Base-by-base conservation (phyloP, 2,329 filamentous ascomycete species). In the Fusarium temperatum region DNA sequence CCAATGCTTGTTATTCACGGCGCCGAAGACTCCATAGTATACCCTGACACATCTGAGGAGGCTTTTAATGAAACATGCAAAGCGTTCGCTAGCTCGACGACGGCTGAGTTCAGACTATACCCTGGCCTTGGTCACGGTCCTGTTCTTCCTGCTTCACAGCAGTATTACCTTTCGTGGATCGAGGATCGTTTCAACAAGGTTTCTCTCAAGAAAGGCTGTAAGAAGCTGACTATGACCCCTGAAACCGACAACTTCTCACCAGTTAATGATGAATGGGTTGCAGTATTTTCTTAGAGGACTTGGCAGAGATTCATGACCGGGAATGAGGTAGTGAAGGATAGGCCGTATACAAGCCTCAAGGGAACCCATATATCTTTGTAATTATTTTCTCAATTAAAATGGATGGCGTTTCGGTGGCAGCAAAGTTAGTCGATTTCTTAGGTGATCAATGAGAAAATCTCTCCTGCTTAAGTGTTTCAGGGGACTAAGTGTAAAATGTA, bases 1-100 rank as follows among this genome's bases (percentile, higher is more conserved):
- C 77, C 77, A 0, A 56, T 78, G 45, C 63, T 78, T 11, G 72
- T 78, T 10, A 66, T 78, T 18, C 77, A 78, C 47, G 77, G 76
- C 10, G 51, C 44, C 5, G 60, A 59, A 8, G 76, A 77, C 48
- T 47, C 63, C 5, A 20, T 77, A 5, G 77, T 77, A 6, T 63
- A 63, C 2, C 57, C 57, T 3, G 42, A n/a, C 2, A 38, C 65
- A 17, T 70, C 63, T 2, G 56, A 65, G 45, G 50, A 63, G 35
- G 67, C 68, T 41, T 76, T 75, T 4, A 36, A 75, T 30, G 47
- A 44, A 1, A 76, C 74, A 7, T 76, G 74, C 36, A 15, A 41
- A 9, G 44, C 5, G 17, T 74, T 66, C 20, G 51, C 73, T 15
- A 42, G 13, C 22, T 42, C 51, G 9, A 35, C 41, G 3, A 53